Evolutionary conservation across 2,329 filamentous ascomycete species (phyloP), one percentile per base, ranked within the genome.

Genomic region (Aspergillus sp.): DNA sequence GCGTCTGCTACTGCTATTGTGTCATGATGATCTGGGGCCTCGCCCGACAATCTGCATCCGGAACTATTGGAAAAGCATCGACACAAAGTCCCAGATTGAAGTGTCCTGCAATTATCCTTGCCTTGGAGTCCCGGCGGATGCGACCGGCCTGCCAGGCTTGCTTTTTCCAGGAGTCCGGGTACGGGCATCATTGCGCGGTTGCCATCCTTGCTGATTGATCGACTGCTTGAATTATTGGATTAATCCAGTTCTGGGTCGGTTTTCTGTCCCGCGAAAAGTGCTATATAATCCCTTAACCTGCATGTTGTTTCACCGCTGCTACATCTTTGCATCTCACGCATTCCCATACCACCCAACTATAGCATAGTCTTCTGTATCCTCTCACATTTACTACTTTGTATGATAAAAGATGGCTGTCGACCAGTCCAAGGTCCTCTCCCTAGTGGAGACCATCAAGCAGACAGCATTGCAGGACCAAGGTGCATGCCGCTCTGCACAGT

Each of bases 401-500:
- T 36, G 12, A 2, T 36, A 36, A 13, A 36, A 36, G 32, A 36
- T 36, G 32, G 12, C 32, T 36, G 32, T 15, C 32, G 32, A 36
- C 12, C 32, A 36, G 32, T 13, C 32, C 12, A 36, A 36, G 4
- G 12, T 64, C 2, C 56, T 66, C n/a, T 51, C 64, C 10, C 54
- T 64, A 15, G 54, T 63, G 17, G 64, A 66, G 10, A 55, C 62
- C 3, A 62, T 65, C 55, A 55, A 48, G 23, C 52, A 58, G 36
- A 57, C 62, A 21, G 64, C 61, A 5, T 12, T 66, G 47, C 55
- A 67, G 41, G 66, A 72, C 17, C 57, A 53, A n/a, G 51, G 54
- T 43, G 50, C 60, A 2, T 61, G 57, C 4, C 63, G 63, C 3
- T 69, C 68, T 4, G 51, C 67, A 12, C 55, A 66, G 49, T 59